Base-by-base conservation (phyloP, 2,329 filamentous ascomycete genomes). In the Apiospora koreana region DNA sequence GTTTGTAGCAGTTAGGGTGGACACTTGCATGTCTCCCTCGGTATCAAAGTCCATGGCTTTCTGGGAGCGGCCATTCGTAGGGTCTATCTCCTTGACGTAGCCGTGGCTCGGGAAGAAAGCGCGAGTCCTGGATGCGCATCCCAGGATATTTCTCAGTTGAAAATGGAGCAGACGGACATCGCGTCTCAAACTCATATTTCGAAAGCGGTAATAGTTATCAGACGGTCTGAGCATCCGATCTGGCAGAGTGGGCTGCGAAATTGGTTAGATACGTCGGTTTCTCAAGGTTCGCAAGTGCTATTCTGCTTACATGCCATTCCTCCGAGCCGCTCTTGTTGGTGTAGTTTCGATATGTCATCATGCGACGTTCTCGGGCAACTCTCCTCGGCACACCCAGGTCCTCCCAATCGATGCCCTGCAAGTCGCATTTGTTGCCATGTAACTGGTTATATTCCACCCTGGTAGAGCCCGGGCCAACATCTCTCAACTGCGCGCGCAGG, bases 101-200 rank as follows among this genome's bases (percentile, higher is more conserved):
- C 81, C 82, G 50, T 78, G 77, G 45, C 84, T 84, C 2, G 89
- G 86, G 74, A 91, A 92, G 76, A 88, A 92, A 10, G 85, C 83
- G 54, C 86, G 85, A 8, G 85, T 86, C 42, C 86, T 83, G 10
- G 87, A 88, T 6, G 87, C 83, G 74, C 86, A 86, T 2, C 87
- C 88, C 25, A 92, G 80, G 21, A 91, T 82, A 74, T 90, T 91
- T 58, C 90, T 87, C 16, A 92, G 82, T 76, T 92, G 90, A 72
- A 92, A 92, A 79, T 92, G 90, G n/a, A 88, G 82, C 23, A 92
- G 79, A 71, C 85, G 82, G 31, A 89, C 81, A 67, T 89, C 82
- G 25, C 82, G 82, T 64, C 85, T 83, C 54, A 91, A 82, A 71
- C 87, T 83, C 84, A 90, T 89, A 48, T 81, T 83, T 50, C 83